These are phyloP conservation scores for Penicillium concentricum DNA, from an alignment of 2,329 filamentous ascomycete genomes.

Conservation along the genomic window DNA sequence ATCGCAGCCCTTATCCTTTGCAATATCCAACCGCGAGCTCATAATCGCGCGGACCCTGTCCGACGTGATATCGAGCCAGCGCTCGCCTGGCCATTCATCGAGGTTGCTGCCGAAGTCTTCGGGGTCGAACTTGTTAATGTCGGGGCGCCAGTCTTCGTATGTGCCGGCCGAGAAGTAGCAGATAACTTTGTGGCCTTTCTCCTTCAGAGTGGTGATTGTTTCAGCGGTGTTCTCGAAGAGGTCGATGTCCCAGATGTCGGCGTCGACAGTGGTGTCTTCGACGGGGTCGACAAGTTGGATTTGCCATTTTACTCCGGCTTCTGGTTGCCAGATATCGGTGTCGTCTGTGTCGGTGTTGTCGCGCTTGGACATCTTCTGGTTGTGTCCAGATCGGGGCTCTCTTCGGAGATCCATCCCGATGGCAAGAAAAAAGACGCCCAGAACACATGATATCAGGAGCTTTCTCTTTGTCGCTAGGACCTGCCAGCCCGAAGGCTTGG, in stretches of 20 bases:
- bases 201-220: constrained; percentile 51
- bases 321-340: constrained; percentile 51
- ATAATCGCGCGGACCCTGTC: constrained; percentile 62
- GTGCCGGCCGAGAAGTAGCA: constrained; percentile 75
- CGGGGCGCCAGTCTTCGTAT: constrained; percentile 63
- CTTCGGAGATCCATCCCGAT: constrained; percentile 2
- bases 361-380: not conserved
- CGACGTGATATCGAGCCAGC: constrained; percentile 63
- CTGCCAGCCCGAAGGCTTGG: not conserved
- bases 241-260: constrained; percentile 62
- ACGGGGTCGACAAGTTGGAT: constrained; percentile 54
- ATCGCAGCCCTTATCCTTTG: constrained; percentile 62
- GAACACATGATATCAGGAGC: not conserved
- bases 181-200: constrained; percentile 60
- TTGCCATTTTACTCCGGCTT: constrained; percentile 58
- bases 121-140: constrained; percentile 55
- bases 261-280: constrained; percentile 49
- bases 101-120: constrained; percentile 59
- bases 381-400: not conserved
- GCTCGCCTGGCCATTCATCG: constrained; percentile 65
- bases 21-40: constrained; percentile 58
- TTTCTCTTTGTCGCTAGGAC: not conserved
- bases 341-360: not conserved
- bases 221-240: constrained; percentile 54
- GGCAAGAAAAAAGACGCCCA: constrained; percentile 3